Evolutionary conservation across 2,329 filamentous ascomycete genomes (phyloP), one percentile per base, ranked within the genome.

Genomic region (Aspergillus sp.): DNA sequence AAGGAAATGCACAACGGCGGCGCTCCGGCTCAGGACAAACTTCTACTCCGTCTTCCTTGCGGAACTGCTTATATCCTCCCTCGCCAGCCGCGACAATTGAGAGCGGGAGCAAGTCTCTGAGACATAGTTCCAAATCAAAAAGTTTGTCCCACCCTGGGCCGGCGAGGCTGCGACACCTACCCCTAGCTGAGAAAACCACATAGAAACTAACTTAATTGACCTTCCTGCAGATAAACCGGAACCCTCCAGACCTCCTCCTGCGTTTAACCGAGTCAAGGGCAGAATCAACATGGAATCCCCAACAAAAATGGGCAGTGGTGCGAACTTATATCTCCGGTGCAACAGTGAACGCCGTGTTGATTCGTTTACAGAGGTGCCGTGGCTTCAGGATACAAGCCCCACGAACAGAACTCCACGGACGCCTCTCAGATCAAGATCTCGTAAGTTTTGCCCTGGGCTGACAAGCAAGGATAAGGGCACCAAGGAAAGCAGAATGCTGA

Each of bases 251-350:
- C 70, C 71, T 52, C 70, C 71, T 52, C 65, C 63, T 35, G 69
- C 70, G 19, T 60, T 73, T 45, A 63, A 63, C 35, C 71, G 70
- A 45, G 66, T 72, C 41, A 73, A 73, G 58, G 69, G 68, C 37
- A 62, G 62, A 57, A 49, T 50, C 53, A 62, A 65, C 48, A 73
- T 73, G 71, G 67, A 70, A 54, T 70, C 67, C 23, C 66, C 69
- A 24, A 70, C 68, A 23, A 65, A 58, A 33, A 63, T 61, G 44
- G 64, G 55, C 27, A 56, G 53, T 56, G 64, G 66, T 68, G 59
- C 56, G 61, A 52, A 48, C 27, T 33, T 15, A 43, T 52, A n/a
- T 23, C 40, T 27, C 21, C 24, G 46, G 23, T 11, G 12, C 41
- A 15, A n/a, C 40, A 33, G 43, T 9, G 46, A 35, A 17, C n/a